phyloP scores from a whole-genome alignment of 352 stramenopile species.

The Globisporangium nagaii region DNA sequence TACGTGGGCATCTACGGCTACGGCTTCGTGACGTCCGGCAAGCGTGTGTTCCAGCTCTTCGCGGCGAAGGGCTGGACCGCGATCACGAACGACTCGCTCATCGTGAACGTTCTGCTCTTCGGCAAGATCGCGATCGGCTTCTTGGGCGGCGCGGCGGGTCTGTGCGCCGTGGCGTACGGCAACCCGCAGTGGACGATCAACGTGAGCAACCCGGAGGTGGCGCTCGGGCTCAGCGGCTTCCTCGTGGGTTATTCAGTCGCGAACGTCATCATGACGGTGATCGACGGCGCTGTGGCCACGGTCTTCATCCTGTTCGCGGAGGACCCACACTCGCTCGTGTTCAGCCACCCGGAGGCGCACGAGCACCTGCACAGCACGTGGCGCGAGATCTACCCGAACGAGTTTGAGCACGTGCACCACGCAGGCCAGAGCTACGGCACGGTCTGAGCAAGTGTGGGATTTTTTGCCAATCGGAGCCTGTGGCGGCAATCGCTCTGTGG shows the following conservation, averaged over 20 bases:
- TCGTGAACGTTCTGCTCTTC: slow-evolving; percentile 55
- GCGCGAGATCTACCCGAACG: slow-evolving; percentile 46
- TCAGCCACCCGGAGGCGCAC: slow-evolving; percentile 31
- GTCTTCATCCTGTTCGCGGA: slow-evolving; percentile 55
- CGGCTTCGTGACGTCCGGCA: slow-evolving; percentile 42
- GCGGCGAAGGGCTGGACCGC: slow-evolving; percentile 47
- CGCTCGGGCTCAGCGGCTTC: slow-evolving; percentile 43
- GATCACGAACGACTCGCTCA: slow-evolving; percentile 70
- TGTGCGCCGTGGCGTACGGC: slow-evolving; percentile 30
- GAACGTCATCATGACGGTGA: slow-evolving; percentile 46
- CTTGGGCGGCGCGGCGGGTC: slow-evolving; percentile 33
- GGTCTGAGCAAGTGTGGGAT: not conserved
- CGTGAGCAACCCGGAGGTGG: slow-evolving; percentile 32
- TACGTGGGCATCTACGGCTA: slow-evolving; percentile 75
- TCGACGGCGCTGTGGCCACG: slow-evolving; percentile 41
- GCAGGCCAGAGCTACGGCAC: slow-evolving; percentile 4
- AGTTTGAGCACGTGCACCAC: slow-evolving; percentile 16
- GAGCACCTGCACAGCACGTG: slow-evolving; percentile 33
- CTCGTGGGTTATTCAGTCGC: slow-evolving; percentile 44
- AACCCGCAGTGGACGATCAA: slow-evolving; percentile 37
- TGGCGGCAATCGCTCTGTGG: no score
- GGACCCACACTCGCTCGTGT: slow-evolving; percentile 32
- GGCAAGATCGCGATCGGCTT: slow-evolving; percentile 52
- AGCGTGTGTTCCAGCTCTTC: slow-evolving; percentile 51
- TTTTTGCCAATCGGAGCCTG: no score